Conservation (phyloP, 345 rosid species). For the Hirschfeldia incana region DNA sequence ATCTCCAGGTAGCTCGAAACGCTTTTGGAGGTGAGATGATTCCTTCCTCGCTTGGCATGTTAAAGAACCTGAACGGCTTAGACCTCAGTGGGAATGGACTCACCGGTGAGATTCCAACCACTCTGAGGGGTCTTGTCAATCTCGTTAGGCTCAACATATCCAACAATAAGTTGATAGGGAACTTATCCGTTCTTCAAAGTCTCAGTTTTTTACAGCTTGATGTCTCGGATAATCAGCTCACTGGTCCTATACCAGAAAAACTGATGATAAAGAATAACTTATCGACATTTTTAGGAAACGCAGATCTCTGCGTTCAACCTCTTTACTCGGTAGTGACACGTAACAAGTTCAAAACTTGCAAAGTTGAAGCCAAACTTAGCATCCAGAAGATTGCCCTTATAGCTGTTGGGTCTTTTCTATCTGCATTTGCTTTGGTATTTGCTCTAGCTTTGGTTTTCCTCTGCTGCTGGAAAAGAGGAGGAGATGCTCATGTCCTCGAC, state of each 20-base stretch:
- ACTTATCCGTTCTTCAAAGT: conserved; percentile 45
- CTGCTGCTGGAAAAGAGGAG: conserved; percentile 30
- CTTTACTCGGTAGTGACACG: conserved; percentile 28
- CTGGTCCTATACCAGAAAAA: conserved; percentile 59
- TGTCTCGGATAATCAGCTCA: conserved; percentile 59
- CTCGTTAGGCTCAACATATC: conserved; percentile 64
- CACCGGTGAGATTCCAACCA: conserved; percentile 58
- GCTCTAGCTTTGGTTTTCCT: conserved; percentile 34
- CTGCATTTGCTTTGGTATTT: conserved; percentile 27
- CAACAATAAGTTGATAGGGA: conserved; percentile 65
- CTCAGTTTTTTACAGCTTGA: conserved; percentile 45
- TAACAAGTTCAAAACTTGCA: conserved; percentile 47
- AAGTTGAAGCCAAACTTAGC: conserved; percentile 38
- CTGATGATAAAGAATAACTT: conserved; percentile 40
- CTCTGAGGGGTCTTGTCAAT: conserved; percentile 44
- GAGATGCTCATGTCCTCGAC: conserved; percentile 37
- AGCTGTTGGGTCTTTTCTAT: conserved; percentile 45
- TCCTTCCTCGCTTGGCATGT: conserved; percentile 57
- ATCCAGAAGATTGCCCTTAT: conserved; percentile 43
- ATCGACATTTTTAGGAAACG: conserved; percentile 54
- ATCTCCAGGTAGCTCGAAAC: conserved; percentile 66
- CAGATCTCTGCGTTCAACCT: conserved; percentile 59
- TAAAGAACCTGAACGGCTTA: conserved; percentile 39
- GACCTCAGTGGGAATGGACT: conserved; percentile 69
- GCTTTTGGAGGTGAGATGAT: conserved; percentile 61